Percentiles rank a stretch among this genome's conserved stretches.
phyloP scores from a whole-genome alignment of 768 basidiomycete genomes.

The Fomitopsis pulvina region DNA sequence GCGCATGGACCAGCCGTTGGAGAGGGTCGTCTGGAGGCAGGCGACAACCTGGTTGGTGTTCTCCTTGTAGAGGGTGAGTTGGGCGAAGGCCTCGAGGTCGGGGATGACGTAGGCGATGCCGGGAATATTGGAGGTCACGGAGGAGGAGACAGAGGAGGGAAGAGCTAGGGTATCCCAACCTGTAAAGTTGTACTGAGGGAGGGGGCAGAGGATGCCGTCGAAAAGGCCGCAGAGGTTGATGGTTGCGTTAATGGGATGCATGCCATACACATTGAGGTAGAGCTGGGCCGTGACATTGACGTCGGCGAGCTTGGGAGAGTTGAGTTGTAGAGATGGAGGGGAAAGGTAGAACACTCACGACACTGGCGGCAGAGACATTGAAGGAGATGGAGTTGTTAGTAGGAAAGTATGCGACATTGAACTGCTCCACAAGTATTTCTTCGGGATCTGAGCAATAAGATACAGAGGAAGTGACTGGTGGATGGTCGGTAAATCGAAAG shows the following conservation, averaged over 20 bases:
- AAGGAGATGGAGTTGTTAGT: slow-evolving; percentile 71
- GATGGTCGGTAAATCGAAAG: slow-evolving; percentile 5
- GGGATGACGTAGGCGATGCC: slow-evolving; percentile 81
- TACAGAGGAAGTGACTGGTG: slow-evolving; percentile 76
- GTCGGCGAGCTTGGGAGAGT: slow-evolving; percentile 48
- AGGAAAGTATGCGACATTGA: slow-evolving; percentile 67
- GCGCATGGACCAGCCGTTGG: slow-evolving; percentile 83
- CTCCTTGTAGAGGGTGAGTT: slow-evolving; percentile 65
- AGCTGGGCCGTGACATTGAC: slow-evolving; percentile 80
- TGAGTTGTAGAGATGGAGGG: slow-evolving; percentile 10
- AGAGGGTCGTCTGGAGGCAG: slow-evolving; percentile 86
- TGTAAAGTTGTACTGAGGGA: slow-evolving; percentile 81
- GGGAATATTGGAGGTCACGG: slow-evolving; percentile 55
- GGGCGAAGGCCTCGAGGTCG: slow-evolving; percentile 86
- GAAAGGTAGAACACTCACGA: slow-evolving; percentile 44
- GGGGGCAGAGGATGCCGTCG: slow-evolving; percentile 74
- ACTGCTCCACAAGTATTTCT: slow-evolving; percentile 70
- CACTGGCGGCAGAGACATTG: slow-evolving; percentile 81
- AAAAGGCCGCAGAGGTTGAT: slow-evolving; percentile 80
- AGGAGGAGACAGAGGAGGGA: slow-evolving; percentile 31
- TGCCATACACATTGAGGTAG: slow-evolving; percentile 83
- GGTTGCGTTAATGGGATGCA: slow-evolving; percentile 76
- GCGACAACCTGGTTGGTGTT: slow-evolving; percentile 70
- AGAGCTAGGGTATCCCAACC: slow-evolving; percentile 67
- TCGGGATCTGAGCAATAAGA: slow-evolving; percentile 82